Percentiles rank a stretch among this genome's conserved stretches.
Conservation (phyloP, 805 yeast species). For the Vanderwaltozyma tropicalis region DNA sequence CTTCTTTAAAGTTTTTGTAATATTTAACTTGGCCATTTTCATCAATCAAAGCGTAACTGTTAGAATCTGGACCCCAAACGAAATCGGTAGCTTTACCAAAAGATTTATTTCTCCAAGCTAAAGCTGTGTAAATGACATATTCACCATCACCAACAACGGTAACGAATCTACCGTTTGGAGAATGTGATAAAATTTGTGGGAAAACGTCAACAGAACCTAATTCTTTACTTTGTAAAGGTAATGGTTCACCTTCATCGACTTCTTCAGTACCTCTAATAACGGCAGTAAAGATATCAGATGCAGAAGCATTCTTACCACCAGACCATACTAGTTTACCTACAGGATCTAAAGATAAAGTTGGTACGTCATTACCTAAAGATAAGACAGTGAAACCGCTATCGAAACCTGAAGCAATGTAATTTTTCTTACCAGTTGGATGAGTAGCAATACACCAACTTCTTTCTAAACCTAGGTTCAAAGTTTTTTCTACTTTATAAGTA, state of each 20-base stretch:
- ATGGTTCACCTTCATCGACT: slow-evolving; percentile 67
- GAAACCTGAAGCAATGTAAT: slow-evolving; percentile 81
- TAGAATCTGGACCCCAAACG: slow-evolving; percentile 91
- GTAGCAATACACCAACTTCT: slow-evolving; percentile 93
- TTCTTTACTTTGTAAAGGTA: slow-evolving; percentile 76
- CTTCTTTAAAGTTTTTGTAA: slow-evolving; percentile 77
- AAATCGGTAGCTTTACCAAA: slow-evolving; percentile 87
- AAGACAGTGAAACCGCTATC: slow-evolving; percentile 89
- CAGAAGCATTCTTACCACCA: slow-evolving; percentile 50
- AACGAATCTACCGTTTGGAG: slow-evolving; percentile 95
- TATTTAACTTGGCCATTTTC: slow-evolving; percentile 53
- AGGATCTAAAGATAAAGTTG: slow-evolving; percentile 85
- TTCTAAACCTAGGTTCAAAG: slow-evolving; percentile 83
- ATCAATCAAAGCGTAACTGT: slow-evolving; percentile 75
- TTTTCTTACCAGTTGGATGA: slow-evolving; percentile 52
- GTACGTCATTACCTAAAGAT: slow-evolving; percentile 88
- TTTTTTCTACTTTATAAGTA: slow-evolving; percentile 87
- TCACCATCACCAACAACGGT: slow-evolving; percentile 98
- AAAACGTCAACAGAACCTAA: slow-evolving; percentile 89
- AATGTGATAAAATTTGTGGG: slow-evolving; percentile 79
- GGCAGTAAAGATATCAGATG: slow-evolving; percentile 67
- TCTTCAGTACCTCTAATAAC: slow-evolving; percentile 63
- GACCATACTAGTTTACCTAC: slow-evolving; percentile 88
- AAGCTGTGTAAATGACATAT: slow-evolving; percentile 87
- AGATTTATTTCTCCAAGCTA: slow-evolving; percentile 95